Percentiles rank a stretch among this genome's conserved stretches.
These are phyloP conservation scores for Diaporthe destruens DNA, from an alignment of 2,329 filamentous ascomycete species.

Conservation along the genomic window DNA sequence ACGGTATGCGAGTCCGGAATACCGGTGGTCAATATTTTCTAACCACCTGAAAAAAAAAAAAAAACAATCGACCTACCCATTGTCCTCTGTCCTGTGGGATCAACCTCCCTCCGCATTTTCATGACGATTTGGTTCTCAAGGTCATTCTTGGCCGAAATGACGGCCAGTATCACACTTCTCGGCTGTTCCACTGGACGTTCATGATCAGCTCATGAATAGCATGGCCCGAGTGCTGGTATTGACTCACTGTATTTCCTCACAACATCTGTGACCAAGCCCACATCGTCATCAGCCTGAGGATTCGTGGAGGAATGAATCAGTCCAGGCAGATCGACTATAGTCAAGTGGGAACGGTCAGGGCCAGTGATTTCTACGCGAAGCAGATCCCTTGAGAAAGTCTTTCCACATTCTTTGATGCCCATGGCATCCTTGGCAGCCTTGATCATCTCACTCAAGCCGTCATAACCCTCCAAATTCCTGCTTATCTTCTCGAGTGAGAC, in stretches of 20 bases:
- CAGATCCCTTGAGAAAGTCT: slow-evolving; percentile 58
- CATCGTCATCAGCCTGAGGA: slow-evolving; percentile 56
- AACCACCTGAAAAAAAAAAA: slow-evolving; percentile 43
- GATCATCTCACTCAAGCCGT: slow-evolving; percentile 52
- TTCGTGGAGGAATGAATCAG: slow-evolving; percentile 62
- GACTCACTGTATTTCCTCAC: slow-evolving; percentile 63
- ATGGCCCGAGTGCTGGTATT: background rate
- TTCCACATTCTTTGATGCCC: slow-evolving; percentile 55
- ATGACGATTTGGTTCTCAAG: slow-evolving; percentile 70
- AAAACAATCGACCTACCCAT: slow-evolving; percentile 68
- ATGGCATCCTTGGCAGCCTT: slow-evolving; percentile 59
- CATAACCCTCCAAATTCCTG: slow-evolving; percentile 39
- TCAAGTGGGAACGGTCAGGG: slow-evolving; percentile 63
- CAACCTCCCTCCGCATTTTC: slow-evolving; percentile 57
- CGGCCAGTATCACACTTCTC: slow-evolving; percentile 70
- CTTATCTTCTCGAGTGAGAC: too few species aligned
- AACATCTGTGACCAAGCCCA: slow-evolving; percentile 58
- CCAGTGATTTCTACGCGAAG: slow-evolving; percentile 61
- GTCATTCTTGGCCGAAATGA: slow-evolving; percentile 68
- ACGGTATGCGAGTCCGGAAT: too few species aligned
- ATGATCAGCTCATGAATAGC: too few species aligned
- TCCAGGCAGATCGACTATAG: slow-evolving; percentile 70
- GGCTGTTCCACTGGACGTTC: slow-evolving; percentile 55
- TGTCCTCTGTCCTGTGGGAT: slow-evolving; percentile 55
- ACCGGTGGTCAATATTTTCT: too few species aligned